Evolutionary conservation across 345 rosid species (phyloP).

Genomic region (Eucalyptus brandiana): DNA sequence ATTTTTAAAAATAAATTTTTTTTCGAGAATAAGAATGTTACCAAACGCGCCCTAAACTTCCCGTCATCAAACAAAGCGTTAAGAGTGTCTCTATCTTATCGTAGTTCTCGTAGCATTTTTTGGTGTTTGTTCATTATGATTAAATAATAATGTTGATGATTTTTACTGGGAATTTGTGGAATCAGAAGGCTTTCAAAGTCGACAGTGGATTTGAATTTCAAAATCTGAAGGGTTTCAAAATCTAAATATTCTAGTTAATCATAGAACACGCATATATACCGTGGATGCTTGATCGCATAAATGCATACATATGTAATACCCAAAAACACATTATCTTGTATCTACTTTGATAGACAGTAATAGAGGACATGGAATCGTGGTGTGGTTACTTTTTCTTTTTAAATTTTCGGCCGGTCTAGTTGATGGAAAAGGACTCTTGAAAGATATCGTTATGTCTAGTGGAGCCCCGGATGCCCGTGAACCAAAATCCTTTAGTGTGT

Average conservation of each 20-base stretch:
- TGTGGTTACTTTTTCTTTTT: background rate
- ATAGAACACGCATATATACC: background rate
- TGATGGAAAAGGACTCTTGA: background rate
- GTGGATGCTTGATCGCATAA: background rate
- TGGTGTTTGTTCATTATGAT: background rate
- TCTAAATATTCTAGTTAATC: background rate
- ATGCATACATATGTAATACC: background rate
- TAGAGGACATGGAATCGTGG: background rate
- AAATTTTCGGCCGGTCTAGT: background rate
- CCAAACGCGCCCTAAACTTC: background rate
- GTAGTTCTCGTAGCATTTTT: background rate
- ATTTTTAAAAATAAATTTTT: rapidly evolving
- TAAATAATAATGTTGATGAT: background rate
- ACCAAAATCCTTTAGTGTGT: background rate
- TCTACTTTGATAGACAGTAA: background rate
- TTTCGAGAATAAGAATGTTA: no score
- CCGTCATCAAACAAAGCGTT: background rate
- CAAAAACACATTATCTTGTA: background rate
- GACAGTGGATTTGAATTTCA: no score
- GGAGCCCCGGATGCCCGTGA: background rate
- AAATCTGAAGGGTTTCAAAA: background rate
- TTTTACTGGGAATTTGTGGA: background rate
- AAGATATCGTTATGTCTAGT: background rate
- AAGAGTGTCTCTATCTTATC: background rate
- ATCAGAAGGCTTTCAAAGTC: background rate